Evolutionary conservation across 345 rosid species (phyloP), one percentile per base, ranked within the genome.

Genomic region (Pugionium dolabratum): DNA sequence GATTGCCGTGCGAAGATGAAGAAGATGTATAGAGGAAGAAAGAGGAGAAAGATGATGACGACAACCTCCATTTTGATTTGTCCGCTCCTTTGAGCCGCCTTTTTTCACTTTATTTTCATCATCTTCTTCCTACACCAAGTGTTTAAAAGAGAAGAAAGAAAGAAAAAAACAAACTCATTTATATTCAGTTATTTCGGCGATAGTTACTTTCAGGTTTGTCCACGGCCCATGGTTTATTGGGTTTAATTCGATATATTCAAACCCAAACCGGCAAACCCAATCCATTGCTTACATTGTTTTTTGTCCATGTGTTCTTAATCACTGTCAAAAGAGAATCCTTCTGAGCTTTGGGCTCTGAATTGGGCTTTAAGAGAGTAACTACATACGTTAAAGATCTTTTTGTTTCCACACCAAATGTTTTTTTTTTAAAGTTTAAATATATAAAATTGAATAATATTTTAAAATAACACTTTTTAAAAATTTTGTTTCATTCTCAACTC

Each of bases 21-120:
- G 67, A 73, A 66, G 65, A 78, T 2, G 62, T 59, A 50, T 43
- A 69, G 44, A 67, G 69, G 50, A n/a, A 75, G 41, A 1, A 54
- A 18, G 42, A 70, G 5, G 3, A 73, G 2, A 66, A 80, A 26
- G 67, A 59, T 1, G 54, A 63, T 11, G 66, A 63, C 3, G 60
- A 62, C 0, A 64, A 52, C 18, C 49, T 64, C 71, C 71, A 72
- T 62, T 45, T 7, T 3, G 2, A 1, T 32, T 40, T 69, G 54
- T 52, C 54, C 0, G 42, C 44, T 43, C 42, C 60, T 69, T 43
- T 68, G 40, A 43, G 67, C n/a, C 10, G 25, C 7, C 3, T 10
- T 30, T 46, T 56, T 66, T 18, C 2, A 28, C n/a, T 32, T 43
- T 8, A 28, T 10, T 37, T 54, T 5, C 30, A 3, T 37, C 5